Evolutionary conservation across 495 filamentous ascomycete genomes (phyloP).

Genomic region (Immersiella caudata): DNA sequence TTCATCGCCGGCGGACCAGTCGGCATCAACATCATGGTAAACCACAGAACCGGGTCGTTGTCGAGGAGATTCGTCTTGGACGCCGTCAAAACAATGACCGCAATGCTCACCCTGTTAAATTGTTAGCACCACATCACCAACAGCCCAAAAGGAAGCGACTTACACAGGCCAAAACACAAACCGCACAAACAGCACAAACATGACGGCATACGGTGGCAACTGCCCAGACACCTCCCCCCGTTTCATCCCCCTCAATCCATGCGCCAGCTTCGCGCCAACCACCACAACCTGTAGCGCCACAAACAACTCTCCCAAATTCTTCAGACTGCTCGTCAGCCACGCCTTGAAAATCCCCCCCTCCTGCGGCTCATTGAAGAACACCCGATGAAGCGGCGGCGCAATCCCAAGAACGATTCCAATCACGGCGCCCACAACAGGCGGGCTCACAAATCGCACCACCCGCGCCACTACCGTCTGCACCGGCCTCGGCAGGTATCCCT

Average conservation of each 20-base stretch:
- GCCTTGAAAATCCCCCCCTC: conserved; percentile 67
- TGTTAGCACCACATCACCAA: neutral
- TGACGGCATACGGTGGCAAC: conserved; percentile 53
- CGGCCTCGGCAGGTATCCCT: conserved; percentile 37
- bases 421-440: conserved; percentile 62
- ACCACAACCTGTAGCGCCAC: conserved; percentile 69
- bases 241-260: conserved; percentile 54
- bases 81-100: conserved; percentile 60
- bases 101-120: conserved; percentile 48
- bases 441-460: conserved; percentile 58
- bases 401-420: conserved; percentile 64
- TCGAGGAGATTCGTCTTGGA: conserved; percentile 56
- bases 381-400: conserved; percentile 58
- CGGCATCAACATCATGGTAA: conserved; percentile 75
- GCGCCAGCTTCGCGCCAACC: conserved; percentile 66
- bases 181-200: conserved; percentile 60
- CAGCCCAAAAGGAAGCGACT: neutral
- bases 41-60: conserved; percentile 71
- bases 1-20: conserved; percentile 70
- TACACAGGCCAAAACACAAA: conserved; percentile 67
- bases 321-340: conserved; percentile 66
- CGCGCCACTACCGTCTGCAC: conserved; percentile 44
- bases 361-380: conserved; percentile 63
- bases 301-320: conserved; percentile 69
- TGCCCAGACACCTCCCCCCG: conserved; percentile 33